These are phyloP conservation scores for Effrenium voratum DNA, from an alignment of 73 alveolate genomes.

Conservation along the genomic window DNA sequence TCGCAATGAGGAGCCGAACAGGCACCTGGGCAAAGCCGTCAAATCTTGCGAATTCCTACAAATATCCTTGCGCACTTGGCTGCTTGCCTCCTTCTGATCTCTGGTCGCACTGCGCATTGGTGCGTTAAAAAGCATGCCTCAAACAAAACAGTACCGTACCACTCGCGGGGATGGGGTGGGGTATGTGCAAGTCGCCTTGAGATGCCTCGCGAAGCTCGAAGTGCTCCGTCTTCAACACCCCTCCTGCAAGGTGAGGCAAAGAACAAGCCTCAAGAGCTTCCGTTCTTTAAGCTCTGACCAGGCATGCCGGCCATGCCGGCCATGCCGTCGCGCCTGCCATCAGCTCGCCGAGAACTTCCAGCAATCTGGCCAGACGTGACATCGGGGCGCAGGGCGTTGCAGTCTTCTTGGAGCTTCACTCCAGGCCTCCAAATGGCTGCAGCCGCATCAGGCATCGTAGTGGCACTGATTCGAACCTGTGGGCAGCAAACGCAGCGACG, in stretches of 20 bases:
- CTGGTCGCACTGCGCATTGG: no score
- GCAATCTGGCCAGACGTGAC: neutral
- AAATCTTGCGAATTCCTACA: no score
- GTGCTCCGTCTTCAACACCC: slow-evolving; percentile 74
- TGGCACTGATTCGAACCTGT: slow-evolving; percentile 82
- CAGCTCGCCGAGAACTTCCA: slow-evolving; percentile 71
- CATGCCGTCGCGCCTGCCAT: slow-evolving; percentile 15
- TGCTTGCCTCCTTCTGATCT: no score
- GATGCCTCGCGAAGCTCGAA: slow-evolving; percentile 75
- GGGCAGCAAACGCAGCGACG: neutral
- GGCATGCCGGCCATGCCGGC: neutral
- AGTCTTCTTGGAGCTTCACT: neutral
- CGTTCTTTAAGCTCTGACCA: neutral
- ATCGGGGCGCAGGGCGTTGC: neutral
- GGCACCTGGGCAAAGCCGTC: neutral
- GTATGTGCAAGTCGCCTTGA: no score
- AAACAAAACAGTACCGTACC: no score
- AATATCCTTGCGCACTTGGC: no score
- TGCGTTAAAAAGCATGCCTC: no score
- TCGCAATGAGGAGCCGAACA: slow-evolving; percentile 54
- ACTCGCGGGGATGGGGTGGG: no score
- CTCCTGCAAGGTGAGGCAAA: neutral
- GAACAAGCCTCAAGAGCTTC: neutral
- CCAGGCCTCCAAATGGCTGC: slow-evolving; percentile 69
- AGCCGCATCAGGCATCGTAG: slow-evolving; percentile 37